Percentiles rank a stretch among this genome's conserved stretches.
These are phyloP conservation scores for Blumeriella jaapii DNA, from an alignment of 2,329 filamentous ascomycete species.

Conservation along the genomic window DNA sequence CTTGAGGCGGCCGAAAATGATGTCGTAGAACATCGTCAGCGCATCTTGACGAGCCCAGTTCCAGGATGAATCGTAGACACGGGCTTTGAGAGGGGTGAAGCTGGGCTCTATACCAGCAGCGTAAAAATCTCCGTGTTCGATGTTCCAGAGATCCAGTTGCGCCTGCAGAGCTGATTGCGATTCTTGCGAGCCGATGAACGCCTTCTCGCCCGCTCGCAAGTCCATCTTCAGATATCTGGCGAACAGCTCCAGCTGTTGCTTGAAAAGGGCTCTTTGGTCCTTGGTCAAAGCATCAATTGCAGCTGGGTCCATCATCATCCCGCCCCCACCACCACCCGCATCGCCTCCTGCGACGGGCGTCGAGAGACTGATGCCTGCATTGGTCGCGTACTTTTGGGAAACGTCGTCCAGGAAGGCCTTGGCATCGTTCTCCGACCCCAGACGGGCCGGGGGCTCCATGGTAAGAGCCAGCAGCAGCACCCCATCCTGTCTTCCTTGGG, in stretches of 20 bases:
- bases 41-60: conserved; percentile 98
- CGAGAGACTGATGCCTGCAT: conserved; percentile 73
- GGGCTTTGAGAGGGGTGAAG: conserved; percentile 87
- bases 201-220: conserved; percentile 91
- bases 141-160: conserved; percentile 88
- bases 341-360: conserved; percentile 63
- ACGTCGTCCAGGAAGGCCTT: conserved; percentile 87
- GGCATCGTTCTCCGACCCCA: conserved; percentile 81
- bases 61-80: conserved; percentile 96
- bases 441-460: conserved; percentile 78
- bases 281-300: conserved; percentile 95
- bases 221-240: conserved; percentile 97
- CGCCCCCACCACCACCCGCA: conserved; percentile 56
- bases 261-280: conserved; percentile 90
- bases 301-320: conserved; percentile 99
- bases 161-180: conserved; percentile 80
- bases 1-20: conserved; percentile 91
- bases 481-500: conserved; percentile 77
- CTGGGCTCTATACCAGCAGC: conserved; percentile 87
- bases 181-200: conserved; percentile 72
- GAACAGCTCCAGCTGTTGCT: conserved; percentile 92
- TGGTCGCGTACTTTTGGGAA: conserved; percentile 77
- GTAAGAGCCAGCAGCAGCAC: conserved; percentile 81
- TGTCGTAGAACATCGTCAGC: conserved; percentile 97
- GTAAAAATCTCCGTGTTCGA: conserved; percentile 94